Percentiles rank a stretch among this genome's conserved stretches.
These are phyloP conservation scores for Colletotrichum godetiae DNA, from an alignment of 2,329 filamentous ascomycete species.

Conservation along the genomic window DNA sequence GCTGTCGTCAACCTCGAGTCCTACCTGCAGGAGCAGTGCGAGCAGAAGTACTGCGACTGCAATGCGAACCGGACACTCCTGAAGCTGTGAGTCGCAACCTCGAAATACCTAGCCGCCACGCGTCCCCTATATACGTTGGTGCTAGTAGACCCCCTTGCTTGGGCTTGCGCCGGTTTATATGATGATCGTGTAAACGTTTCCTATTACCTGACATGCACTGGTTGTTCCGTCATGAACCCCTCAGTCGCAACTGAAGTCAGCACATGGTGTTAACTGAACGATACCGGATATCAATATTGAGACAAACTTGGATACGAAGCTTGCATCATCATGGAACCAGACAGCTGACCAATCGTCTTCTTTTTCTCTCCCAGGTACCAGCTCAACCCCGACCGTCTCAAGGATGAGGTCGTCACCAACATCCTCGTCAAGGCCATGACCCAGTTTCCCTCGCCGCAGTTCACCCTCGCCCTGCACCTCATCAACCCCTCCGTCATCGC, in stretches of 20 bases:
- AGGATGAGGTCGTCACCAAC: slow-evolving; percentile 98
- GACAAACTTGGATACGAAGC: slow-evolving; percentile 42
- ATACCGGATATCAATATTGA: slow-evolving; percentile 63
- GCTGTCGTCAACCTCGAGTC: slow-evolving; percentile 93
- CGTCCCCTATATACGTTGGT: not conserved
- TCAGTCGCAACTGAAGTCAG: slow-evolving; percentile 72
- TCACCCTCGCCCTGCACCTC: slow-evolving; percentile 92
- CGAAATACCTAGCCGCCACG: not conserved
- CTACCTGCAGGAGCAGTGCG: slow-evolving; percentile 95
- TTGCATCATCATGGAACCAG: not conserved
- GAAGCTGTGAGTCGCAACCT: slow-evolving; percentile 83
- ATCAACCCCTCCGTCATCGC: slow-evolving; percentile 81
- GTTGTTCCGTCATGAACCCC: slow-evolving; percentile 65
- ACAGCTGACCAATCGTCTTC: slow-evolving; percentile 11
- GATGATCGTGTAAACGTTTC: slow-evolving; percentile 94
- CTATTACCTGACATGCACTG: slow-evolving; percentile 88
- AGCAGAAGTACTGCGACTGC: slow-evolving; percentile 92
- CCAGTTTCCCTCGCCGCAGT: slow-evolving; percentile 96
- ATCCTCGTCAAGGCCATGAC: slow-evolving; percentile 98
- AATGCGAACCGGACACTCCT: slow-evolving; percentile 96
- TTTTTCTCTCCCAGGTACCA: slow-evolving; percentile 78
- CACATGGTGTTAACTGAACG: slow-evolving; percentile 67
- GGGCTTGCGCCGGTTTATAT: slow-evolving; percentile 50
- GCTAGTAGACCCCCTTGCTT: slow-evolving; percentile 24
- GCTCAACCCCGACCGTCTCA: slow-evolving; percentile 98